These are phyloP conservation scores for Phenoliferia sp. DNA, from an alignment of 1,284 basidiomycete species.

Conservation along the genomic window DNA sequence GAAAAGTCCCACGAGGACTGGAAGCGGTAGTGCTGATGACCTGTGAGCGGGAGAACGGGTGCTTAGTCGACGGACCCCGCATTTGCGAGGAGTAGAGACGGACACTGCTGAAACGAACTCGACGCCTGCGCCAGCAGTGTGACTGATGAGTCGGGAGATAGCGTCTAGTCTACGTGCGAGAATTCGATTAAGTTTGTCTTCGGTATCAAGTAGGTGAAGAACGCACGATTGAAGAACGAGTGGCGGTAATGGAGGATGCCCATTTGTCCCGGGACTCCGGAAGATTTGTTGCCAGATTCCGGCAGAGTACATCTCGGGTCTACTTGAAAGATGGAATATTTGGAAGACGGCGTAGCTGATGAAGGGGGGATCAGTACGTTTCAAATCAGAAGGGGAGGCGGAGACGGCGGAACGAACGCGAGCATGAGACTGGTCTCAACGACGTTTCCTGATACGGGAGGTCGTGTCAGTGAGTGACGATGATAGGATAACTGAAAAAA, in stretches of 20 bases:
- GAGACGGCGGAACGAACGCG: slow-evolving; percentile 6
- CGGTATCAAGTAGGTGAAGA: neutral
- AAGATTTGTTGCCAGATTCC: slow-evolving; percentile 28
- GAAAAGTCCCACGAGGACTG: slow-evolving; percentile 36
- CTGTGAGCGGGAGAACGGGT: slow-evolving; percentile 1
- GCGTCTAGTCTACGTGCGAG: slow-evolving; percentile 23
- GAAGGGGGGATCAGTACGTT: neutral
- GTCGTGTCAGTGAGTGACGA: neutral
- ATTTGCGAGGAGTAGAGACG: neutral
- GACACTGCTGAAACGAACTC: slow-evolving; percentile 36
- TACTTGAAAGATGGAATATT: slow-evolving; percentile 35
- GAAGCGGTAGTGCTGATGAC: slow-evolving; percentile 36
- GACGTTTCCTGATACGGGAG: slow-evolving; percentile 56
- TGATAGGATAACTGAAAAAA: neutral
- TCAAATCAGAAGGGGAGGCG: neutral
- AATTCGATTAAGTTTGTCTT: neutral
- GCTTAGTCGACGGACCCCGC: neutral
- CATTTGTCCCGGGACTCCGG: slow-evolving; percentile 22
- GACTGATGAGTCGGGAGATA: slow-evolving; percentile 16
- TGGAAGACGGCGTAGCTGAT: slow-evolving; percentile 36
- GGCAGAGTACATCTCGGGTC: slow-evolving; percentile 34
- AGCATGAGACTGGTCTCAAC: slow-evolving; percentile 62
- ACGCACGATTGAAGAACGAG: slow-evolving; percentile 28
- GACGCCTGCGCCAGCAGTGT: slow-evolving; percentile 36
- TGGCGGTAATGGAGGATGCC: slow-evolving; percentile 32